Evolutionary conservation across 371 early-diverging fungal species (phyloP), one percentile per base, ranked within the genome.

Genomic region (Rhizopus stolonifer): DNA sequence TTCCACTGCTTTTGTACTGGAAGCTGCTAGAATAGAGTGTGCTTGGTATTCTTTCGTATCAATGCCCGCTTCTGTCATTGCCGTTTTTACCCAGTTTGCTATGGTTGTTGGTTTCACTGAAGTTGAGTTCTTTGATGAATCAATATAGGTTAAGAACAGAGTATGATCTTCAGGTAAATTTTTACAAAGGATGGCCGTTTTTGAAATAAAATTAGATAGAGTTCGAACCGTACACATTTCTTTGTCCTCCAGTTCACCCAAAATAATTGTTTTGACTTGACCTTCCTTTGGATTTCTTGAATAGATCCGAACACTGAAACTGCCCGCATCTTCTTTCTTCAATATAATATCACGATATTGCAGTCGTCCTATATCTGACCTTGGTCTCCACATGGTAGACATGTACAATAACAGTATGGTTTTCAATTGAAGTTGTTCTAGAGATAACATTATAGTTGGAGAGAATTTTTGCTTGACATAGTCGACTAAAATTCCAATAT

Each of bases 281-380:
- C 39, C 46, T 57, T 57, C 51, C 39, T 51, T 51, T 2, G 50
- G 51, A 24, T 34, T 10, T 49, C n/a, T 18, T 21, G n/a, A n/a
- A n/a, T n/a, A n/a, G n/a, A n/a, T n/a, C n/a, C n/a, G n/a, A n/a
- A n/a, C n/a, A n/a, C n/a, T n/a, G n/a, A n/a, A n/a, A n/a, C n/a
- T n/a, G n/a, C n/a, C n/a, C n/a, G n/a, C n/a, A 17, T 26, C 22
- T 17, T 39, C 24, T 18, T 56, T 31, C 49, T 25, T 25, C 1
- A 46, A 21, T 9, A 7, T 14, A 1, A 40, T 9, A 50, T 57
- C 36, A 19, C 58, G 4, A 11, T 46, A 15, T 46, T 51, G 52
- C 15, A 51, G 7, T 14, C 46, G 8, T 1, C 52, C n/a, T 14
- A 51, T 58, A 23, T 46, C 52, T 1, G 6, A 15, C 33, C 58